phyloP scores from a whole-genome alignment of 2,329 filamentous ascomycete species.

The Cladophialophora yegresii region DNA sequence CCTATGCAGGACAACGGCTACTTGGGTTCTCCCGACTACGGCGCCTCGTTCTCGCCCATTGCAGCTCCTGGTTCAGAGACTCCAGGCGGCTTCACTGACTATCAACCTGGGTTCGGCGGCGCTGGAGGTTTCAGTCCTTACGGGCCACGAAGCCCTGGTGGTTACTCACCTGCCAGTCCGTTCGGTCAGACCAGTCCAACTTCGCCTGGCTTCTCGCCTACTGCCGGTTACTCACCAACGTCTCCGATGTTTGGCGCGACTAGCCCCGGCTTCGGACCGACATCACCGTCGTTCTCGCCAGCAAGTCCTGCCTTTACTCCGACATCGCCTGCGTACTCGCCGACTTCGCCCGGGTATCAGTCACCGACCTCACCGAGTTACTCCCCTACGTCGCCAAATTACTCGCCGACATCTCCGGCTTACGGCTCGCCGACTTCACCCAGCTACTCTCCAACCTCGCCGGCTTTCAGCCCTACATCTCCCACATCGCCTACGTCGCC shows the following conservation, averaged over 20 bases:
- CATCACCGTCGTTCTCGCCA: conserved; percentile 57
- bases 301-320: conserved; percentile 65
- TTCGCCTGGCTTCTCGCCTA: conserved; percentile 67
- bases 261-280: conserved; percentile 56
- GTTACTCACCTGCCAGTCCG: conserved; percentile 69
- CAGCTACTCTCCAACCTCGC: conserved; percentile 67
- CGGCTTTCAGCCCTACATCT: conserved; percentile 62
- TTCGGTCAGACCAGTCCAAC: conserved; percentile 70
- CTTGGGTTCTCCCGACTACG: conserved; percentile 64
- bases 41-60: conserved; percentile 70
- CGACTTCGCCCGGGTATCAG: conserved; percentile 67
- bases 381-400: conserved; percentile 62
- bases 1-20: conserved; percentile 63
- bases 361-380: conserved; percentile 74
- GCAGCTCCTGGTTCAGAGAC: conserved; percentile 66
- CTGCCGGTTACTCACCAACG: conserved; percentile 69
- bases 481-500: conserved; percentile 74
- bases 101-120: conserved; percentile 69
- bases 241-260: conserved; percentile 66
- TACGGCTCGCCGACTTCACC: conserved; percentile 43
- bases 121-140: conserved; percentile 67
- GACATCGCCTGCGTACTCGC: conserved; percentile 67
- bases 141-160: conserved; percentile 64
- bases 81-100: conserved; percentile 61
- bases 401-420: conserved; percentile 57